Evolutionary conservation across 192 early-diverging fungal species (phyloP), one percentile per base, ranked within the genome.

Genomic region (Podila verticillata): DNA sequence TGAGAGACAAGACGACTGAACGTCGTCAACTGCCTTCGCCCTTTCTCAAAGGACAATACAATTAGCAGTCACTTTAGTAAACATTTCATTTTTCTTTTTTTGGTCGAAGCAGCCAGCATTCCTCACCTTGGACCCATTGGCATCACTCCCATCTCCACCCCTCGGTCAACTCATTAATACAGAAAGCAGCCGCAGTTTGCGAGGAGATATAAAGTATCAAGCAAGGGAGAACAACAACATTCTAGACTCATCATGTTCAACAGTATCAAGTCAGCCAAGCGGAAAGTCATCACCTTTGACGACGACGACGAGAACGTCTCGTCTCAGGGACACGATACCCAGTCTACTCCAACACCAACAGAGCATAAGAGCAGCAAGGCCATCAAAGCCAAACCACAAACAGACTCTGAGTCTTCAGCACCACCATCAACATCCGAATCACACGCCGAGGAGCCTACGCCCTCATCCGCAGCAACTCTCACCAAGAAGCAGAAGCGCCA

Each of bases 241-340:
- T 7, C 13, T 44, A 44, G 13, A 44, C 39, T 15, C 39, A 44
- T 44, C 36, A 72, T 78, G 74, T 78, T 78, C 58, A 78, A 62
- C 34, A 78, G 36, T 44, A 48, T 62, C 29, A 67, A 78, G n/a
- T 28, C 44, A 29, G 74, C 68, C 29, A 78, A 78, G 44, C 54
- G 74, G 5, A 78, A 78, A 51, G 74, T 70, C 56, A 78, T 78
- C 39, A 78, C 74, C 29, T 78, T 78, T 30, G 74, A 66, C 68
- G 74, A 70, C 59, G 68, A 78, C 24, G 74, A 68, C 30, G 68
- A 78, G 44, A 32, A 57, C 15, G 48, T 70, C 28, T 28, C 39
- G n/a, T 68, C 62, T 35, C 54, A 29, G 39, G 48, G n/a, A 31
- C 20, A 68, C 12, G n/a, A 44, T n/a, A 22, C 19, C 39, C 28